Percentiles rank a stretch among this genome's conserved stretches.
Conservation (phyloP, 1,139 yeast genomes). For the Yamadazyma aaseri region DNA sequence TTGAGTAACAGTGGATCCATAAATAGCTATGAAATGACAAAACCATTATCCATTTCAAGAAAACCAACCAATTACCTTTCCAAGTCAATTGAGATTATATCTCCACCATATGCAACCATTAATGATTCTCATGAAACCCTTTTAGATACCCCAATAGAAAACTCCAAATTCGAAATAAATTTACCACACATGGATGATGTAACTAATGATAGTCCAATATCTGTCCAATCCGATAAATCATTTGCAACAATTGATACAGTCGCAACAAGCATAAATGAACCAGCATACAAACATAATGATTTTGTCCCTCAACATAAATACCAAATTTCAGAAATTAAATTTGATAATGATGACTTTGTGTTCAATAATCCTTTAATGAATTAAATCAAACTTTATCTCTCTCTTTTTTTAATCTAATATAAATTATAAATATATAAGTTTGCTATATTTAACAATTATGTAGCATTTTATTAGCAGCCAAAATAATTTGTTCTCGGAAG, state of each 20-base stretch:
- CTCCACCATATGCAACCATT: neutral
- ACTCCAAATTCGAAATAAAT: conserved; percentile 10
- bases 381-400: too few species aligned
- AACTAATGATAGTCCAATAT: conserved; percentile 1
- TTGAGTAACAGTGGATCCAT: conserved; percentile 7
- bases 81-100: conserved; percentile 2
- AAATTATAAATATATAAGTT: too few species aligned
- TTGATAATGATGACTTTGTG: conserved; percentile 12
- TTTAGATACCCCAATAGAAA: conserved; percentile 13
- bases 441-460: too few species aligned
- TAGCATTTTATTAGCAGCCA: too few species aligned
- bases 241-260: conserved; percentile 9
- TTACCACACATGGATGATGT: conserved; percentile 3
- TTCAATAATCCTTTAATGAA: conserved; percentile 7
- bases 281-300: neutral
- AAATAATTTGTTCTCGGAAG: too few species aligned
- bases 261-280: conserved; percentile 8
- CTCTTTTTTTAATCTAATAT: too few species aligned
- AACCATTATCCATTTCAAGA: conserved; percentile 27
- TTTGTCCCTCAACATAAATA: conserved; percentile 8
- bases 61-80: conserved; percentile 13
- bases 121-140: conserved; percentile 20
- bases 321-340: conserved; percentile 10
- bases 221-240: conserved; percentile 8
- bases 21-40: conserved; percentile 12